Percentiles rank a stretch among this genome's conserved stretches.
Conservation (phyloP, 176 grass and related monocot species). For the Urochloa ruziziensis region DNA sequence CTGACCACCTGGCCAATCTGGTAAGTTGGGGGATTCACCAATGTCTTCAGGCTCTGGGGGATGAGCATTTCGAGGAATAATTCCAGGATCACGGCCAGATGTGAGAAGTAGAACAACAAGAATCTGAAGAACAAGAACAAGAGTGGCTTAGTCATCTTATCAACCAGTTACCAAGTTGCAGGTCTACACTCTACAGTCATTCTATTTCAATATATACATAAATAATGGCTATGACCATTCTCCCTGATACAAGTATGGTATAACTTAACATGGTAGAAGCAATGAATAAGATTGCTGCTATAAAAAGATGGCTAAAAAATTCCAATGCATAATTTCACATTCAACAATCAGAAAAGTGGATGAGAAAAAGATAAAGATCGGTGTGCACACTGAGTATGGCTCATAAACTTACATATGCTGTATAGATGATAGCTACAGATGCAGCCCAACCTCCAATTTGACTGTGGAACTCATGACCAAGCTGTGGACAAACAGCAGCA, state of each 20-base stretch:
- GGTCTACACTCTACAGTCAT: background rate
- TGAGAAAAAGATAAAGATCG: background rate
- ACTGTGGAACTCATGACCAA: conserved; percentile 50
- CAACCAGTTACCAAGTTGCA: conserved; percentile 13
- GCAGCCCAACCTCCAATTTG: conserved; percentile 46
- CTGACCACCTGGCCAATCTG: conserved; percentile 61
- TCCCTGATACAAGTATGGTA: background rate
- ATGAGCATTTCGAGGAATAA: conserved; percentile 62
- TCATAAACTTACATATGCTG: conserved; percentile 62
- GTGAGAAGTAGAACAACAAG: conserved; percentile 65
- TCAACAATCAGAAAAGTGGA: background rate
- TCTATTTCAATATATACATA: background rate
- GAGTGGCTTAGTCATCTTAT: background rate
- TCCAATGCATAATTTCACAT: background rate
- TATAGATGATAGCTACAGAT: conserved; percentile 49
- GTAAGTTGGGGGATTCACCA: conserved; percentile 52
- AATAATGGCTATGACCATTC: background rate
- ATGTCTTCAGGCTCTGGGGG: conserved; percentile 68
- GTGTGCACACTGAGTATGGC: background rate
- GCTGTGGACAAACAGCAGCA: conserved; percentile 48
- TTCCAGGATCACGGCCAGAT: conserved; percentile 71
- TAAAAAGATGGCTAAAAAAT: background rate
- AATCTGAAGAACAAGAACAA: conserved; percentile 41
- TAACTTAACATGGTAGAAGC: conserved; percentile 9
- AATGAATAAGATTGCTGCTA: background rate